Percentiles rank a stretch among this genome's conserved stretches.
These are phyloP conservation scores for Populus ilicifolia DNA, from an alignment of 345 rosid genomes.

Conservation along the genomic window DNA sequence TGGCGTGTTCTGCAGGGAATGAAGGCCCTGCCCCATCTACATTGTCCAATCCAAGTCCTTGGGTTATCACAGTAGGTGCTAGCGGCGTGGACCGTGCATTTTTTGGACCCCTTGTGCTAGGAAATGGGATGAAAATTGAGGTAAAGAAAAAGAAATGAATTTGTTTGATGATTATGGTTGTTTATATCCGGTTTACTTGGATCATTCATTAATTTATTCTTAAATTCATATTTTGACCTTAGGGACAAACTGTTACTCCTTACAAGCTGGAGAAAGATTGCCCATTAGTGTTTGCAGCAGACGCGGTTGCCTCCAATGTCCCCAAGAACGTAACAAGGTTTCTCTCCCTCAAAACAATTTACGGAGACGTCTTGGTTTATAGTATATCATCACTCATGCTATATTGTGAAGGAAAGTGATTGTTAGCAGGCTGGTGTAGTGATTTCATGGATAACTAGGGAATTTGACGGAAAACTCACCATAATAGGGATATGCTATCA, in stretches of 20 bases:
- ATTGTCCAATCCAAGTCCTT: slow-evolving; percentile 64
- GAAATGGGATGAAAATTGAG: slow-evolving; percentile 52
- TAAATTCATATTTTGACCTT: slow-evolving; percentile 1
- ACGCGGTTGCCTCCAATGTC: slow-evolving; percentile 44
- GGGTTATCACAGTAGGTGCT: slow-evolving; percentile 82
- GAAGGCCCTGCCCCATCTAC: slow-evolving; percentile 58
- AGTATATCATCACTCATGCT: no score
- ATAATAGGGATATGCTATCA: no score
- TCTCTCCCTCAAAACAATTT: neutral
- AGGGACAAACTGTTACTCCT: slow-evolving; percentile 67
- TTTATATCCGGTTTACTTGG: neutral
- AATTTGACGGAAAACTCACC: no score
- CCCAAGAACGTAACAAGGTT: slow-evolving; percentile 43
- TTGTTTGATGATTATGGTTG: neutral
- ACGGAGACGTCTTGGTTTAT: no score
- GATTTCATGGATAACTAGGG: no score
- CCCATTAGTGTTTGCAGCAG: slow-evolving; percentile 64
- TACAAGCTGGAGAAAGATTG: slow-evolving; percentile 33
- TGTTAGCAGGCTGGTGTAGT: no score
- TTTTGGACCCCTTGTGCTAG: slow-evolving; percentile 42
- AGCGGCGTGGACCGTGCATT: slow-evolving; percentile 68
- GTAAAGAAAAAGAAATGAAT: slow-evolving; percentile 24
- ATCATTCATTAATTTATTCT: neutral
- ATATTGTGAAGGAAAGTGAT: no score
- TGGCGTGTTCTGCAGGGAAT: slow-evolving; percentile 68